Evolutionary conservation across 768 basidiomycete genomes (phyloP).

Genomic region (Inosperma sp.): DNA sequence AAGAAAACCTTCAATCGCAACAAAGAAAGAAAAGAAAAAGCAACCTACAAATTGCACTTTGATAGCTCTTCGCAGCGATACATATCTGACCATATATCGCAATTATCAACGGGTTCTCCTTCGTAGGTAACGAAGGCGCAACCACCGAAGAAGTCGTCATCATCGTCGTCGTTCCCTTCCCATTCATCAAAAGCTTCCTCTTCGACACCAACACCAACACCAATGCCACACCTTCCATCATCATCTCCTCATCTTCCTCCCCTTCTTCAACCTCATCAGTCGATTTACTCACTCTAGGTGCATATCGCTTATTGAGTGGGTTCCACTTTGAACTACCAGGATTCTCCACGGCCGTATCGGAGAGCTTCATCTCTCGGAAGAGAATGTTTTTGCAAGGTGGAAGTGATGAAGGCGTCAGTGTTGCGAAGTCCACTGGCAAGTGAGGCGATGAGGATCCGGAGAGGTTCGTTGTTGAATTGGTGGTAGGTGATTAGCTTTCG

Average conservation of each 20-base stretch:
- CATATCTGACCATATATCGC: conserved; percentile 80
- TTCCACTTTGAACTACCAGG: conserved; percentile 64
- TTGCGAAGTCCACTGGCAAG: conserved; percentile 67
- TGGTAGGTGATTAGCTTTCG: conserved; percentile 69
- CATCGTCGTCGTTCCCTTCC: conserved; percentile 36
- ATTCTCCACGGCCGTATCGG: conserved; percentile 60
- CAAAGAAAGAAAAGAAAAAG: background rate
- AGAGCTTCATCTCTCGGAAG: conserved; percentile 71
- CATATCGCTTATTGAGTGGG: conserved; percentile 51
- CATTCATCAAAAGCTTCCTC: conserved; percentile 39
- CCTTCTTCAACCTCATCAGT: too few species aligned
- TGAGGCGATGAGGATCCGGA: conserved; percentile 69
- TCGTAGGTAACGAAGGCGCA: conserved; percentile 54
- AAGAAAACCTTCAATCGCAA: background rate
- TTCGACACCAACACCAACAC: conserved; percentile 26
- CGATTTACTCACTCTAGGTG: too few species aligned
- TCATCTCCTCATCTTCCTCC: too few species aligned
- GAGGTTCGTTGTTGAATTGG: conserved; percentile 85
- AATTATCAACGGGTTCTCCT: conserved; percentile 65
- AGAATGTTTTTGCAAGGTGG: conserved; percentile 81
- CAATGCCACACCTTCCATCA: too few species aligned
- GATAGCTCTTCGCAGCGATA: conserved; percentile 80
- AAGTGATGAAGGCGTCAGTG: conserved; percentile 72
- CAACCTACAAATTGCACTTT: conserved; percentile 82
- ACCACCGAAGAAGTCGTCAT: conserved; percentile 22